Percentiles rank a stretch among this genome's conserved stretches.
Conservation (phyloP, 2,329 filamentous ascomycete species). For the Purpureocillium lavendulum region DNA sequence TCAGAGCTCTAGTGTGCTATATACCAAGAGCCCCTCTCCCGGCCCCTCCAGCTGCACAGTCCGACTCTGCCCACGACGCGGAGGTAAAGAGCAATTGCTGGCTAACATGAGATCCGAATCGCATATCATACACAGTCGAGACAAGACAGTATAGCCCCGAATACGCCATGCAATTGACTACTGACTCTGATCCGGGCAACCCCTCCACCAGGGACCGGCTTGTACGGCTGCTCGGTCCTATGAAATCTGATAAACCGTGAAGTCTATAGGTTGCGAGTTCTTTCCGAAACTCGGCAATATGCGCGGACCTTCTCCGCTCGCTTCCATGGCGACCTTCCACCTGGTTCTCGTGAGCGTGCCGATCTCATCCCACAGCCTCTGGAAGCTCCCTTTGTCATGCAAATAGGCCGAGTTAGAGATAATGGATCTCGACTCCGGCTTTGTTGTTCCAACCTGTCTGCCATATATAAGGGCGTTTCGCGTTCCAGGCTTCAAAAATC, state of each 20-base stretch:
- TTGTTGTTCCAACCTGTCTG: conserved; percentile 35
- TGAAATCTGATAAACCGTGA: conserved; percentile 24
- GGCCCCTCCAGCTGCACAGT: too few species aligned
- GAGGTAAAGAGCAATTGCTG: too few species aligned
- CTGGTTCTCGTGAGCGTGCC: conserved; percentile 36
- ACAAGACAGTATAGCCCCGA: too few species aligned
- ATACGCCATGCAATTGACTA: too few species aligned
- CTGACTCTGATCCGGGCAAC: too few species aligned
- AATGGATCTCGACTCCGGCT: conserved; percentile 13
- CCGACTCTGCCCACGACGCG: too few species aligned
- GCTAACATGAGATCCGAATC: too few species aligned
- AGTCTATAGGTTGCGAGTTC: conserved; percentile 20
- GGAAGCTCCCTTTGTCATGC: conserved; percentile 41
- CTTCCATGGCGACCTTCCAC: conserved; percentile 38
- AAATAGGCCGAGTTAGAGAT: conserved; percentile 27
- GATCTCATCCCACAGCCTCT: conserved; percentile 45
- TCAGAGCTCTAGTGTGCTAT: too few species aligned
- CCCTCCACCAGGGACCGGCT: too few species aligned
- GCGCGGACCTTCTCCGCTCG: conserved; percentile 12
- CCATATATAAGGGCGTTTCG: conserved; percentile 40
- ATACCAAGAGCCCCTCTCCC: too few species aligned
- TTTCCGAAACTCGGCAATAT: conserved; percentile 17
- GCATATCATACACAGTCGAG: too few species aligned
- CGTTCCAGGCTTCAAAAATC: conserved; percentile 35
- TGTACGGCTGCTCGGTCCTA: conserved; percentile 5